Percentiles rank a stretch among this genome's conserved stretches.
phyloP scores from a whole-genome alignment of 805 yeast genomes.

The Torulaspora gathmanii region DNA sequence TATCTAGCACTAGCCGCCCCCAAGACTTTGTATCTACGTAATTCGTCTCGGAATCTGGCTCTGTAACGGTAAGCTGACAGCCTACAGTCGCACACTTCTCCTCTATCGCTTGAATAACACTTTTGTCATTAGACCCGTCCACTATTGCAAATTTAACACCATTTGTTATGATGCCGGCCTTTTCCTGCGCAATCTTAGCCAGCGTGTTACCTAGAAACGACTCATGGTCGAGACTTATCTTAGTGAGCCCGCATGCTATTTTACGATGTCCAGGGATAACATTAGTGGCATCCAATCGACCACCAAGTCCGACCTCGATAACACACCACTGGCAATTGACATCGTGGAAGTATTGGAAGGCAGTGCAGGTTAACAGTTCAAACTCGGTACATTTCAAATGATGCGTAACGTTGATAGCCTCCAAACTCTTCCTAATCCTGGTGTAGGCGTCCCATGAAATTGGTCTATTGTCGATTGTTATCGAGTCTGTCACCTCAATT shows the following conservation, averaged over 20 bases:
- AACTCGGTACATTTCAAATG: slow-evolving; percentile 76
- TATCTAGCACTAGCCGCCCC: slow-evolving; percentile 31
- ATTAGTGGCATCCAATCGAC: slow-evolving; percentile 84
- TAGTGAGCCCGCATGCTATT: slow-evolving; percentile 68
- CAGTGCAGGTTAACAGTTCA: slow-evolving; percentile 80
- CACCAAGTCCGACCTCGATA: slow-evolving; percentile 94
- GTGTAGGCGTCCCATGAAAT: slow-evolving; percentile 47
- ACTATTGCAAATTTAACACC: slow-evolving; percentile 57
- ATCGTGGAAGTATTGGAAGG: slow-evolving; percentile 65
- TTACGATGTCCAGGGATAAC: slow-evolving; percentile 49
- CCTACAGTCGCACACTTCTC: slow-evolving; percentile 35
- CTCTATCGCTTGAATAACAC: slow-evolving; percentile 46
- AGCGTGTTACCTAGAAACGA: slow-evolving; percentile 64
- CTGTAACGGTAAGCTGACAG: slow-evolving; percentile 31
- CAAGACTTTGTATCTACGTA: slow-evolving; percentile 28
- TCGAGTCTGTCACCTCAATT: slow-evolving; percentile 66
- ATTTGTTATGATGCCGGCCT: slow-evolving; percentile 71
- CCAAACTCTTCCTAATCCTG: slow-evolving; percentile 42
- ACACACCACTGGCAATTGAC: slow-evolving; percentile 67
- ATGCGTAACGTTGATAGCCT: slow-evolving; percentile 37
- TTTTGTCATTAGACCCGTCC: slow-evolving; percentile 59
- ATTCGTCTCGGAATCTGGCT: slow-evolving; percentile 10
- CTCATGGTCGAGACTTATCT: slow-evolving; percentile 85
- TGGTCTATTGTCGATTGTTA: slow-evolving; percentile 57
- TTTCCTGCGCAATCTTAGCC: slow-evolving; percentile 63